Conservation (phyloP, 2,329 filamentous ascomycete species). For the Sarocladium brachiariae region DNA sequence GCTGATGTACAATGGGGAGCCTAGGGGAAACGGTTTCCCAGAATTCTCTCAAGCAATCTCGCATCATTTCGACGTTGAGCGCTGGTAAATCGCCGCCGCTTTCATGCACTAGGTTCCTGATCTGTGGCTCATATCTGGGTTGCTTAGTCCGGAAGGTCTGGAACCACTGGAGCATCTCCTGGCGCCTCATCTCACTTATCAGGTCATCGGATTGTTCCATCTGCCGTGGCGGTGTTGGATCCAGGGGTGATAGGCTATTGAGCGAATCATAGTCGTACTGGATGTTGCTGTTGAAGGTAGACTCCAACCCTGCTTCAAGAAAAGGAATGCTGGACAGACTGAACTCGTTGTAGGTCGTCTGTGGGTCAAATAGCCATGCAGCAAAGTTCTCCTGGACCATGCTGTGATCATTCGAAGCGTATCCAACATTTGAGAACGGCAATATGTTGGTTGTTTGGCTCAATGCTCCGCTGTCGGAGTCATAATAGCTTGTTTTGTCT, state of each 20-base stretch:
- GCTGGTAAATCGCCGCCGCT: slow-evolving; percentile 33
- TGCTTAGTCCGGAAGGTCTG: slow-evolving; percentile 36
- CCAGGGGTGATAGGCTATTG: slow-evolving; percentile 39
- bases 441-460: slow-evolving; percentile 28
- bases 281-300: slow-evolving; percentile 43
- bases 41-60: slow-evolving; percentile 77
- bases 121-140: slow-evolving; percentile 28
- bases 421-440: slow-evolving; percentile 17
- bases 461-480: slow-evolving; percentile 20
- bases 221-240: slow-evolving; percentile 33
- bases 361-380: slow-evolving; percentile 44
- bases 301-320: slow-evolving; percentile 42
- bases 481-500: slow-evolving; percentile 31
- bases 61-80: slow-evolving; percentile 73
- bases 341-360: slow-evolving; percentile 34
- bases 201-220: slow-evolving; percentile 35
- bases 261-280: slow-evolving; percentile 45
- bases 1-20: slow-evolving; percentile 79
- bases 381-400: slow-evolving; percentile 39
- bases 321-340: slow-evolving; percentile 38
- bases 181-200: slow-evolving; percentile 36
- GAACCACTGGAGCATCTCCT: slow-evolving; percentile 38
- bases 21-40: slow-evolving; percentile 84
- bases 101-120: slow-evolving; percentile 30
- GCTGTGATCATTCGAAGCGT: slow-evolving; percentile 25